Percentiles rank a stretch among this genome's conserved stretches.
phyloP scores from a whole-genome alignment of 768 basidiomycete genomes.

The Rhodotorula babjevae region DNA sequence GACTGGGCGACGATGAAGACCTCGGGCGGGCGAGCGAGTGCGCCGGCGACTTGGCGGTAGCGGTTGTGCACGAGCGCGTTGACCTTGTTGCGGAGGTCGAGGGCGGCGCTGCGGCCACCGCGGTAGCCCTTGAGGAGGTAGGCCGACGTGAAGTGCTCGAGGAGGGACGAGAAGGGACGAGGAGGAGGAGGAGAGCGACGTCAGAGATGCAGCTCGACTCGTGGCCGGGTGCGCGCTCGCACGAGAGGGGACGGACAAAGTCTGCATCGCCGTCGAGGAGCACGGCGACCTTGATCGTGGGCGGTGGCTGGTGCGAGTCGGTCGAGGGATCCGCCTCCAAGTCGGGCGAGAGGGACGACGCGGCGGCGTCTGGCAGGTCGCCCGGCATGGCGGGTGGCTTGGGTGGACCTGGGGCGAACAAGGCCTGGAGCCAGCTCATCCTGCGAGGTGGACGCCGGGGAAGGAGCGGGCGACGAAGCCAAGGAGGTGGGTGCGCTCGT shows the following conservation, averaged over 20 bases:
- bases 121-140: neutral
- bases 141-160: neutral
- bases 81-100: constrained; percentile 6
- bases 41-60: too few species aligned
- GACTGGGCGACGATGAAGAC: neutral
- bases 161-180: neutral
- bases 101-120: constrained; percentile 9
- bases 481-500: too few species aligned
- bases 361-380: too few species aligned
- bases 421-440: too few species aligned
- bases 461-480: too few species aligned
- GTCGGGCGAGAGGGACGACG: too few species aligned
- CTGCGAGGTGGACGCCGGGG: too few species aligned
- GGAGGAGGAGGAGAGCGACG: neutral
- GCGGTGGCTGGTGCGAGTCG: neutral
- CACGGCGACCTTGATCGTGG: constrained; percentile 1
- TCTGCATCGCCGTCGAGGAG: constrained; percentile 16
- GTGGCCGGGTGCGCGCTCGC: too few species aligned
- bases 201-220: too few species aligned
- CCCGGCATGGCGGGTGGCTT: too few species aligned
- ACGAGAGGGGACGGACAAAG: neutral
- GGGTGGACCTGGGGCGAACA: too few species aligned
- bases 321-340: too few species aligned
- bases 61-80: neutral
- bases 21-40: neutral